These are phyloP conservation scores for Pleurotus platypus DNA, from an alignment of 768 basidiomycete genomes.

Conservation along the genomic window DNA sequence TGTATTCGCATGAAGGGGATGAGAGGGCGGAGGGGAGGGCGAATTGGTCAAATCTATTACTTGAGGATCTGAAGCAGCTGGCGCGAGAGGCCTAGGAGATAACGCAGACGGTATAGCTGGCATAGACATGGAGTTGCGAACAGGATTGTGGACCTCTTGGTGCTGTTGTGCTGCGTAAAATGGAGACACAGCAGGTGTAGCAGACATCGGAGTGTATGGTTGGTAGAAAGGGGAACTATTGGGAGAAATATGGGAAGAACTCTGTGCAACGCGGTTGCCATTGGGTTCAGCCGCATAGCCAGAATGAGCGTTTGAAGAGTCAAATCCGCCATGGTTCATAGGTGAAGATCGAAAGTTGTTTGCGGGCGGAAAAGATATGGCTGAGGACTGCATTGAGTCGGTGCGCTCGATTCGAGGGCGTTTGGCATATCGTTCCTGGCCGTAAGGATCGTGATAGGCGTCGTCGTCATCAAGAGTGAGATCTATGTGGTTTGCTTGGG, in stretches of 20 bases:
- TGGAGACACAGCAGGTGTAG: slow-evolving; percentile 36
- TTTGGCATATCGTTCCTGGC: slow-evolving; percentile 34
- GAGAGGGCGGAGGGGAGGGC: slow-evolving; percentile 48
- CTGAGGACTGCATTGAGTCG: slow-evolving; percentile 15
- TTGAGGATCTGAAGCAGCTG: slow-evolving; percentile 35
- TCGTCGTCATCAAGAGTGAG: slow-evolving; percentile 67
- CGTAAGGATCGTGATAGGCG: slow-evolving; percentile 24
- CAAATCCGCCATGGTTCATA: slow-evolving; percentile 5
- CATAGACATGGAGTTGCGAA: slow-evolving; percentile 19
- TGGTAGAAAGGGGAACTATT: slow-evolving; percentile 8
- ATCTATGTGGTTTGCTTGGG: slow-evolving; percentile 59
- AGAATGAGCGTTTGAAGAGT: slow-evolving; percentile 6
- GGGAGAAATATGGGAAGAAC: slow-evolving; percentile 15
- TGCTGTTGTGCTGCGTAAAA: slow-evolving; percentile 24
- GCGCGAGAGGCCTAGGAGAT: slow-evolving; percentile 19
- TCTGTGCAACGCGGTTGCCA: neutral
- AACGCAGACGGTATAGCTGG: slow-evolving; percentile 18
- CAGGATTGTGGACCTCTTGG: slow-evolving; percentile 11
- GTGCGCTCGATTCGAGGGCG: slow-evolving; percentile 33
- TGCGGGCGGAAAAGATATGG: slow-evolving; percentile 14
- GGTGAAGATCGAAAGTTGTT: slow-evolving; percentile 10
- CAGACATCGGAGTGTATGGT: slow-evolving; percentile 45
- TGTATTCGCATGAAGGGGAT: slow-evolving; percentile 20
- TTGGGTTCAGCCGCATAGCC: slow-evolving; percentile 11
- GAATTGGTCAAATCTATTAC: slow-evolving; percentile 77